phyloP scores from a whole-genome alignment of 805 yeast genomes.

The Lachancea lanzarotensis region DNA sequence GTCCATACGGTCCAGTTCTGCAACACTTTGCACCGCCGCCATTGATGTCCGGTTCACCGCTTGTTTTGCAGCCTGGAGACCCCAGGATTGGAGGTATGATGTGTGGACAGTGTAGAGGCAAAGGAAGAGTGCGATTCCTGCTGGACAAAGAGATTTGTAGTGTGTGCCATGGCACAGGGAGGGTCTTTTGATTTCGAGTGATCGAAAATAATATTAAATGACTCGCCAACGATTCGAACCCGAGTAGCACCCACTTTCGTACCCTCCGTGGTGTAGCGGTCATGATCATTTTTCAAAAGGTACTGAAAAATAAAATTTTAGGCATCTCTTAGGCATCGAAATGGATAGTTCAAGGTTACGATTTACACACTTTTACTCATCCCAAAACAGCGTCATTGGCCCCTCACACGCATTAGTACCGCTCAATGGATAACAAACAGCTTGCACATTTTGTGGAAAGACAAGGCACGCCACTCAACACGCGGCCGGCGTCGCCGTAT shows the following conservation, averaged over 20 bases:
- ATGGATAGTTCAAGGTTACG: too few species aligned
- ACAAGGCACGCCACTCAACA: slow-evolving; percentile 53
- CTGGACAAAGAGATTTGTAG: slow-evolving; percentile 59
- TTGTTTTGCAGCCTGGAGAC: slow-evolving; percentile 64
- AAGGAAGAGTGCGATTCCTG: slow-evolving; percentile 49
- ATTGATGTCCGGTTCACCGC: neutral
- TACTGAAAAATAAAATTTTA: too few species aligned
- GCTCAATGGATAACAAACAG: slow-evolving; percentile 10
- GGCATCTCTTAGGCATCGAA: too few species aligned
- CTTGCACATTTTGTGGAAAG: slow-evolving; percentile 14
- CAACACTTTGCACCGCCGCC: neutral
- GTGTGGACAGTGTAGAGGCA: slow-evolving; percentile 69
- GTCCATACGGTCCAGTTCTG: neutral
- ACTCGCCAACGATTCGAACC: too few species aligned
- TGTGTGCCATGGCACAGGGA: slow-evolving; percentile 61
- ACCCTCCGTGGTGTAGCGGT: too few species aligned
- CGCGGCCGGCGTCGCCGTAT: slow-evolving; percentile 77
- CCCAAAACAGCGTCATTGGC: neutral
- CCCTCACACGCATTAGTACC: neutral
- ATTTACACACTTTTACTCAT: too few species aligned
- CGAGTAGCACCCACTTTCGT: too few species aligned
- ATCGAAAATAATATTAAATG: too few species aligned
- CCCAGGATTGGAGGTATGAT: slow-evolving; percentile 66
- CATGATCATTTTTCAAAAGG: too few species aligned
- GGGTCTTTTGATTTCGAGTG: slow-evolving; percentile 40